phyloP scores from a whole-genome alignment of 1,139 yeast genomes.

The Taphrina flavorubra region DNA sequence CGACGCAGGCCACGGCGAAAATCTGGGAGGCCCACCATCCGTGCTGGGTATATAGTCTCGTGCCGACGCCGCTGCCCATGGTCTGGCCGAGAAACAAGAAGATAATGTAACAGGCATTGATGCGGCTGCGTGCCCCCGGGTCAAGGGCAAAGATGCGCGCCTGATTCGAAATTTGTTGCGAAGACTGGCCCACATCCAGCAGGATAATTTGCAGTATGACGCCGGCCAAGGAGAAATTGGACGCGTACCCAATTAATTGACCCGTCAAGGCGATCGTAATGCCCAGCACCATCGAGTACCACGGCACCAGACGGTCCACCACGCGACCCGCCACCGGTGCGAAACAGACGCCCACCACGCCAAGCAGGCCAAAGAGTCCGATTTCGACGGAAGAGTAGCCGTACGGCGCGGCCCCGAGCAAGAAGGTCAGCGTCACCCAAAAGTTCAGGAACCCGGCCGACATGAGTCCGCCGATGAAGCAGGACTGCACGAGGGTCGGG shows the following conservation, averaged over 20 bases:
- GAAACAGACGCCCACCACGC: constrained; percentile 8
- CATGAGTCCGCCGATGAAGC: constrained; percentile 16
- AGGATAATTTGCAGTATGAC: constrained; percentile 6
- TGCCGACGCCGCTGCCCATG: constrained; percentile 19
- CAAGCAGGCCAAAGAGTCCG: constrained; percentile 1
- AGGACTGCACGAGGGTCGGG: constrained; percentile 19
- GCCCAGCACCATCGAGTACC: constrained; percentile 10
- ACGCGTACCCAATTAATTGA: constrained; percentile 1
- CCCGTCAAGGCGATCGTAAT: not conserved
- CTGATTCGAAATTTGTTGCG: constrained; percentile 15
- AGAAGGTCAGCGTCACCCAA: constrained; percentile 15
- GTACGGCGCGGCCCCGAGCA: constrained; percentile 9
- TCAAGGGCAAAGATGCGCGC: constrained; percentile 10
- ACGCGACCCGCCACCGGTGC: constrained; percentile 11
- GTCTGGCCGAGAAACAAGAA: constrained; percentile 13
- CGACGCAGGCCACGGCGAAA: constrained; percentile 9
- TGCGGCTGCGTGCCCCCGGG: constrained; percentile 4
- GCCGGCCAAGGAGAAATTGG: not conserved
- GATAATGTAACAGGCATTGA: constrained; percentile 16
- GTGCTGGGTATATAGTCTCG: constrained; percentile 14
- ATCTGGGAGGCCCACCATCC: constrained; percentile 20
- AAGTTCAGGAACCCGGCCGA: constrained; percentile 16
- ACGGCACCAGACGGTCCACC: constrained; percentile 18
- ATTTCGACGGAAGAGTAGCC: constrained; percentile 6
- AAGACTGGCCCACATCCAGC: constrained; percentile 4